Conservation (phyloP, 306 rosid genomes). For the Pyrus bretschneideri region DNA sequence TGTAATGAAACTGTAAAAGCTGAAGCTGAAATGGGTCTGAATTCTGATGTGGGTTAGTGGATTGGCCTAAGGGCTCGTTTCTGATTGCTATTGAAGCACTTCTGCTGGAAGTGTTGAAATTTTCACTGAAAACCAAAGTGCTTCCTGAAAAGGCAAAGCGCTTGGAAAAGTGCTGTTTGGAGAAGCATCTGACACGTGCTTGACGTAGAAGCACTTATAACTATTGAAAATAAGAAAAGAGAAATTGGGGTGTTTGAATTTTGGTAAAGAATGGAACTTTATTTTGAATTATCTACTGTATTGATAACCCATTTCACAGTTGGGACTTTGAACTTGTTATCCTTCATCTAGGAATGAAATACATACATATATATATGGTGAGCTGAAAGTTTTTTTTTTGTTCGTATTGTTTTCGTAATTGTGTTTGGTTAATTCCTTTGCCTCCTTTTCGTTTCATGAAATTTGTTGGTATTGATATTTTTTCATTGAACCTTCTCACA, state of each 20-base stretch:
- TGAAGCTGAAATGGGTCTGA: not conserved
- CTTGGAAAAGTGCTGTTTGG: no score
- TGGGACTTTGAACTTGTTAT: not conserved
- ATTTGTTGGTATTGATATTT: constrained; percentile 1
- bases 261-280: not conserved
- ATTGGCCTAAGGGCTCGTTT: not conserved
- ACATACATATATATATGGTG: not conserved
- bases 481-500: constrained; percentile 11
- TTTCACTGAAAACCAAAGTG: no score
- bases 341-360: not conserved
- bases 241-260: not conserved
- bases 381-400: not conserved
- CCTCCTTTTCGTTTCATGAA: not conserved
- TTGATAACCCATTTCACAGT: not conserved
- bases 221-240: not conserved
- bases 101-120: no score
- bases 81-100: no score
- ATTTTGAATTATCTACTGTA: not conserved
- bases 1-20: not conserved
- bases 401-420: no score
- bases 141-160: no score
- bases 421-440: not conserved
- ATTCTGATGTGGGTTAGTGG: not conserved
- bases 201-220: not conserved
- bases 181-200: no score